phyloP scores from a whole-genome alignment of 23 red algal species.

The Pyropia haitanensis region DNA sequence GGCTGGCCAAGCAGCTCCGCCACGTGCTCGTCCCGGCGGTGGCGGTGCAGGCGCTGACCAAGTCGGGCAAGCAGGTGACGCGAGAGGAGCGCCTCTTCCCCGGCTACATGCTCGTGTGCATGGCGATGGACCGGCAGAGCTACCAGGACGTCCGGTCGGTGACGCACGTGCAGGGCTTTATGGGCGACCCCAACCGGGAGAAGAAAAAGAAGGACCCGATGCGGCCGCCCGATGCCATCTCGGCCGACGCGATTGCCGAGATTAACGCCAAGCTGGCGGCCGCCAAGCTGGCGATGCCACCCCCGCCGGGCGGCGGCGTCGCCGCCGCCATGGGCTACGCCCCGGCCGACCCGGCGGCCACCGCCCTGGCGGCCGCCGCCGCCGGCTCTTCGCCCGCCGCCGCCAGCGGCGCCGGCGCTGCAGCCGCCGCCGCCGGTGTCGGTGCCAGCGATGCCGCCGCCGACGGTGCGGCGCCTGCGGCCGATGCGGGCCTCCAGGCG shows the following conservation, averaged over 20 bases:
- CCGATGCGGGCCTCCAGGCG: no score
- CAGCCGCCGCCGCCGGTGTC: no score
- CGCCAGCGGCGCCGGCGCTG: no score
- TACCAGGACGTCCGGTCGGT: constrained; percentile 46
- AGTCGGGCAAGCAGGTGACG: constrained; percentile 38
- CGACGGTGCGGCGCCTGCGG: no score
- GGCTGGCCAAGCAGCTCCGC: constrained; percentile 25
- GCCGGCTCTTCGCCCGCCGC: no score
- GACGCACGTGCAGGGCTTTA: constrained; percentile 61
- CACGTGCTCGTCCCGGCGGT: constrained; percentile 51
- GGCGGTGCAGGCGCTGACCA: constrained; percentile 53
- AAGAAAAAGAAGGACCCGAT: constrained; percentile 45
- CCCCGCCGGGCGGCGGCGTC: no score
- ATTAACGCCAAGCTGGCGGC: no score
- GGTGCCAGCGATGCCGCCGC: no score
- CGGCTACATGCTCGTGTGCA: constrained; percentile 57
- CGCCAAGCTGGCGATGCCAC: no score
- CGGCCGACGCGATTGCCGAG: constrained; percentile 27
- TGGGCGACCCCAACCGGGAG: constrained; percentile 62
- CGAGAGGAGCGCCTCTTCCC: constrained; percentile 73
- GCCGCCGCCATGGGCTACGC: no score
- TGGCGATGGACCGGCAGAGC: constrained; percentile 43
- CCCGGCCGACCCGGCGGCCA: no score
- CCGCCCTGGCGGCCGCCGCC: no score
- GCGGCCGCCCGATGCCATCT: constrained; percentile 45